Evolutionary conservation across 2,329 filamentous ascomycete species (phyloP), one percentile per base, ranked within the genome.

Genomic region (Capronia coronata): DNA sequence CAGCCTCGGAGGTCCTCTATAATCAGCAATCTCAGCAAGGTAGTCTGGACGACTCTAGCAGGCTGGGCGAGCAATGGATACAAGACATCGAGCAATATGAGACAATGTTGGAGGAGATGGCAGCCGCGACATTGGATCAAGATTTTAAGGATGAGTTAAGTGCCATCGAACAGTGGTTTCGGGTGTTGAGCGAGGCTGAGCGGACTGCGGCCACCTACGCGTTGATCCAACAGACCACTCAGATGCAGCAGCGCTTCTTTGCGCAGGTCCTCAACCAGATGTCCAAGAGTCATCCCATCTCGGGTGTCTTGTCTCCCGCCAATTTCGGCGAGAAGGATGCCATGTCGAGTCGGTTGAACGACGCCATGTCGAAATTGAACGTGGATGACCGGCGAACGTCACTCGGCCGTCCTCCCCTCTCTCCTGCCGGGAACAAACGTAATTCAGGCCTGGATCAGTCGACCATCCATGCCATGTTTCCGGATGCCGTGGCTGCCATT

Each of bases 101-200:
- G 75, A 94, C 84, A n/a, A 98, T 93, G 1, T 71, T 98, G 63
- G 93, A 97, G 70, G 93, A 98, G 68, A 98, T 98, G 93, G 93
- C 93, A 37, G 90, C 91, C 25, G 93, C 93, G 22, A 97, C 93
- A n/a, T 75, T 97, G 47, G 93, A 98, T 66, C 93, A 98, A 73
- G 93, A 98, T 66, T 98, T 98, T 76, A 98, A 98, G 74, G 93
- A 97, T 70, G 93, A 98, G 70, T 79, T 98, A 54, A 96, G 89
- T 66, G 93, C 93, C 60, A 98, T 98, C 65, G 93, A 98, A 72
- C 93, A 98, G 75, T 98, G 93, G 93, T 98, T 98, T 70, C 85
- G 90, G 55, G 93, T 98, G 46, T 75, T 98, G 58, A 97, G 91
- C 65, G 93, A 97, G 71, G 90, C 93, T 22, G 93, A 98, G 71